Evolutionary conservation across 1,284 basidiomycete genomes (phyloP), one percentile per base, ranked within the genome.

Genomic region (Fomitiporia mediterranea): DNA sequence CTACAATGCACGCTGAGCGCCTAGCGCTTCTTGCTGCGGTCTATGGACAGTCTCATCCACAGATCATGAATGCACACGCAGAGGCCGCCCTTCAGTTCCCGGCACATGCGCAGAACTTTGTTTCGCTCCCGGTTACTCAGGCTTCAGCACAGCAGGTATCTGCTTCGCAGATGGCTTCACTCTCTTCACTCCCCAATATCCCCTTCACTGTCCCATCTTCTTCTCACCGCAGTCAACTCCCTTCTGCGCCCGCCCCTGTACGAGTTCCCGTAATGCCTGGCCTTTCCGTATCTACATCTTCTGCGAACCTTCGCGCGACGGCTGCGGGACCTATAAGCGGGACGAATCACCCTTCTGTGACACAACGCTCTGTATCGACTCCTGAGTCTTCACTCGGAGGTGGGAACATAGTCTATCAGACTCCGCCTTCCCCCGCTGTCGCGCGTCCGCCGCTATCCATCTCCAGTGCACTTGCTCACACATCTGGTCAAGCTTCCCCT

Each of bases 1-100:
- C 84, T 34, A 82, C 84, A 17, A 87, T 90, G 51, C 88, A 91
- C 67, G 82, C 85, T n/a, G 89, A 91, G 66, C 82, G 88, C 51
- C 88, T 91, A 62, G 82, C 85, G 21, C 74, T 89, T 7, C 74
- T 90, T 47, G 85, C 84, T 1, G 81, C 81, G 53, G 82, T 88
- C 37, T 77, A 89, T 46, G 69, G 44, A 46, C 44, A 46, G 30
- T 25, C 78, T 2, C 79, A 84, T 65, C 76, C 78, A 2, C 61
- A 61, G 48, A 49, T 57, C 35, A 44, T 19, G 44, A 43, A 43
- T 44, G 23, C 27, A 38, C 35, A 17, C 21, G 25, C 42, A 39
- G 58, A 44, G 44, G 49, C 23, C 62, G 47, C 34, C 55, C 48
- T 9, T 48, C 21, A 35, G 30, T 52, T 25, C 44, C n/a, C 51